Percentiles rank a stretch among this genome's conserved stretches.
Evolutionary conservation across 2,329 filamentous ascomycete genomes (phyloP).

Genomic region (Colletotrichum lindemuthianum): DNA sequence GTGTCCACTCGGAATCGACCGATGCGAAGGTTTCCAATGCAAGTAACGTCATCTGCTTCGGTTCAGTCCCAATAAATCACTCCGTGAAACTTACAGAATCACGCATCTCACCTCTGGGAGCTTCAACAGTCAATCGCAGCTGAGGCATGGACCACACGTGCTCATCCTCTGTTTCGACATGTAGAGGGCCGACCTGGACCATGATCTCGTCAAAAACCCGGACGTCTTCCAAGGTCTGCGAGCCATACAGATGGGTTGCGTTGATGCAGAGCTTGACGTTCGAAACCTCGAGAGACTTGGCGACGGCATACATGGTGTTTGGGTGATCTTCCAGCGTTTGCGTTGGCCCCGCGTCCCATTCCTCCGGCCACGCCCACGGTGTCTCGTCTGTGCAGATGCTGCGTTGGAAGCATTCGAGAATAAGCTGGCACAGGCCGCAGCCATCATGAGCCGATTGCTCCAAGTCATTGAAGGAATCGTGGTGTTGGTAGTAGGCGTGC

Average conservation of each 20-base stretch:
- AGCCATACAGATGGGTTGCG: background rate
- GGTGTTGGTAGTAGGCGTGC: slow-evolving; percentile 1
- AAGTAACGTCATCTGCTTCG: background rate
- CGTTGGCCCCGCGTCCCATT: background rate
- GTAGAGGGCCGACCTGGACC: slow-evolving; percentile 8
- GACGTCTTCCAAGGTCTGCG: background rate
- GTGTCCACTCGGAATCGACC: slow-evolving; percentile 3
- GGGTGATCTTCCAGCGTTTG: background rate
- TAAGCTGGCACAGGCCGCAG: slow-evolving; percentile 7
- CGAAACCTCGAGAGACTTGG: background rate
- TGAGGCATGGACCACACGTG: background rate
- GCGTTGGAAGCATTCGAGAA: slow-evolving; percentile 2
- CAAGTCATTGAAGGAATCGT: background rate
- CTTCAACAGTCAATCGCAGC: background rate
- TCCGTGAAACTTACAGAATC: too few species aligned
- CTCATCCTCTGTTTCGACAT: background rate
- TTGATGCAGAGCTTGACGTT: slow-evolving; percentile 14
- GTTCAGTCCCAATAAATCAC: background rate
- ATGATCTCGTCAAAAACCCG: slow-evolving; percentile 12
- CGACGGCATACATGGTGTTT: slow-evolving; percentile 12
- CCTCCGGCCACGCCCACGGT: slow-evolving; percentile 3
- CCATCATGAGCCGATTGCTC: background rate
- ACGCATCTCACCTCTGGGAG: background rate
- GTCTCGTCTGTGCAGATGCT: background rate
- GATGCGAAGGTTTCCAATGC: background rate